These are phyloP conservation scores for Daldinia caldariorum DNA, from an alignment of 495 filamentous ascomycete genomes.

Conservation along the genomic window DNA sequence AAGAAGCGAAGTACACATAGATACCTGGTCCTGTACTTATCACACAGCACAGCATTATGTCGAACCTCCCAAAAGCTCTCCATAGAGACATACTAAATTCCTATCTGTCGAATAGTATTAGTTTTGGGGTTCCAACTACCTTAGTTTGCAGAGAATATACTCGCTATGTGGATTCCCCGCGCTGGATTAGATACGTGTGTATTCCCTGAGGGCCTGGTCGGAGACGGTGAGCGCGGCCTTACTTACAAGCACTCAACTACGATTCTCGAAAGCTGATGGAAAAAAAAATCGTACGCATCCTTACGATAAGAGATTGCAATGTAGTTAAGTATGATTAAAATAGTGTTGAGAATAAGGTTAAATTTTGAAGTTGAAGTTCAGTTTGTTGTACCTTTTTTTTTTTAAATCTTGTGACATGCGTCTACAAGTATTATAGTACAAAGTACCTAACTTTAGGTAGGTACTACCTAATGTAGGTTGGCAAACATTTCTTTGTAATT, in stretches of 20 bases:
- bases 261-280: background rate
- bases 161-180: conserved; percentile 4
- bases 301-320: background rate
- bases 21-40: conserved; percentile 7
- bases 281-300: background rate
- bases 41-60: conserved; percentile 13
- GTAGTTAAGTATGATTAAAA: background rate
- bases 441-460: too few species aligned
- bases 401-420: background rate
- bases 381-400: background rate
- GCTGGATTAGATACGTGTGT: conserved; percentile 2
- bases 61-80: conserved; percentile 10
- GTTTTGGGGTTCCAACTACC: background rate
- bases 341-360: background rate
- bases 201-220: conserved; percentile 8
- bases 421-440: background rate
- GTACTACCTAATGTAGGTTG: background rate
- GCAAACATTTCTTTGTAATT: conserved; percentile 5
- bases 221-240: conserved; percentile 3
- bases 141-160: conserved; percentile 9
- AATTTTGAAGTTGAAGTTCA: too few species aligned
- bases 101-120: conserved; percentile 5
- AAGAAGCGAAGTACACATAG: background rate
- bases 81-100: background rate
- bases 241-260: conserved; percentile 4